Conservation (phyloP, 805 yeast genomes). For the Monosporozyma solicola region DNA sequence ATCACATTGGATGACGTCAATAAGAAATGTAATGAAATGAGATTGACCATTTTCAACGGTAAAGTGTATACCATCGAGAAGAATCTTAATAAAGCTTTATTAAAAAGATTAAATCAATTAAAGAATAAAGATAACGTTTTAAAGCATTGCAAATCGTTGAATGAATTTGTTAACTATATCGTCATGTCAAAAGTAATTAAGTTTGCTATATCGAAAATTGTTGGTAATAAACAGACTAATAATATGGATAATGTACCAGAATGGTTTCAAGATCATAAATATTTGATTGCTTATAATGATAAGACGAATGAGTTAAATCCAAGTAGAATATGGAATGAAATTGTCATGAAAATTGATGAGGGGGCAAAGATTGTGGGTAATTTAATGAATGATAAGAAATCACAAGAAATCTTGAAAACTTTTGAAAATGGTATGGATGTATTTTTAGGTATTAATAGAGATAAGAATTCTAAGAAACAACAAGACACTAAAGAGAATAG, state of each 20-base stretch:
- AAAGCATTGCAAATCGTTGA: constrained; percentile 6
- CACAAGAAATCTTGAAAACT: constrained; percentile 38
- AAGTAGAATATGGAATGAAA: constrained; percentile 34
- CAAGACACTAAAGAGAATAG: constrained; percentile 3
- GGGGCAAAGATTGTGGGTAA: constrained; percentile 32
- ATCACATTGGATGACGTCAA: constrained; percentile 9
- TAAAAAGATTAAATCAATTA: constrained; percentile 9
- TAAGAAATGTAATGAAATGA: constrained; percentile 14
- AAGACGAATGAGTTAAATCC: constrained; percentile 36
- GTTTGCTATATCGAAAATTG: constrained; percentile 14
- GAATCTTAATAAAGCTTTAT: constrained; percentile 10
- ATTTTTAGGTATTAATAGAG: constrained; percentile 27
- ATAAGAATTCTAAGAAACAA: constrained; percentile 8
- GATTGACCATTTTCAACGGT: constrained; percentile 19
- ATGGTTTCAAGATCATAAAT: constrained; percentile 23
- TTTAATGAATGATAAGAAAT: constrained; percentile 37
- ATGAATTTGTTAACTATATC: constrained; percentile 16
- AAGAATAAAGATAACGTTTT: constrained; percentile 3
- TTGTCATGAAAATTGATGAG: constrained; percentile 16
- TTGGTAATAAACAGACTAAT: constrained; percentile 9
- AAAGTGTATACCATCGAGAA: constrained; percentile 24
- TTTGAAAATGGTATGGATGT: constrained; percentile 34
- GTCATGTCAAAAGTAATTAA: constrained; percentile 23
- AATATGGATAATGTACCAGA: constrained; percentile 10
- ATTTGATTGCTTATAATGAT: constrained; percentile 22